Base-by-base conservation (phyloP, 352 stramenopile genomes). In the Globisporangium echinulatum region DNA sequence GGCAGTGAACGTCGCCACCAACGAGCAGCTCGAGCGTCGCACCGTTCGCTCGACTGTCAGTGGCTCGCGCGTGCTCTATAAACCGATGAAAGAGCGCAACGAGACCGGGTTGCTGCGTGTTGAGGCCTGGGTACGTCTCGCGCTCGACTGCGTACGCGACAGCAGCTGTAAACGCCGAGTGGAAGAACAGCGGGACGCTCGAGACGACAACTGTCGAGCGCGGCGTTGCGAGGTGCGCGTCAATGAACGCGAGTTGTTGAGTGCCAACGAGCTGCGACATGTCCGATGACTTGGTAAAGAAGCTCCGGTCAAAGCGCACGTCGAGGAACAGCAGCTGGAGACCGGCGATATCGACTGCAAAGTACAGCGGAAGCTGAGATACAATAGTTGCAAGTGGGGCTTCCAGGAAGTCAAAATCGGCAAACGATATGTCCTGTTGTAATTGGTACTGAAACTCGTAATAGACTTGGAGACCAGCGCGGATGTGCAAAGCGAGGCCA, bases 391-490 rank as follows among this genome's bases (percentile, higher is more conserved):
- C 50, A 7, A 85, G 66, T 0, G 72, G 52, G 33, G 72, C 67
- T 17, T 54, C 7, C 0, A 85, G 55, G 38, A 88, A 88, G 49
- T 87, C 74, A 8, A 84, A 55, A 0, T 37, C 42, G 1, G 59
- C 33, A 60, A 69, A 86, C 8, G 63, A 52, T 4, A 90, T 63
- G 7, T 87, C 71, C 10, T 17, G 39, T 14, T 78, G 75, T 2
- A 88, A 63, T 54, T 90, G 81, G 58, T 81, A 86, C 62, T 90
- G 81, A 54, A 76, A 90, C 61, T 90, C 81, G 55, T 87, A 90
- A 54, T 82, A 71, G 1, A 62, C 66, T 53, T 88, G 77, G 13
- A 90, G 39, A 4, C 76, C 78, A 44, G 78, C 78, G 39, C 81
- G 74, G 46, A 74, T 79, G 67, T 85, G 78, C 7, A 88, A 66